Base-by-base conservation (phyloP, 257 asterid species). In the Leonotis leonurus region DNA sequence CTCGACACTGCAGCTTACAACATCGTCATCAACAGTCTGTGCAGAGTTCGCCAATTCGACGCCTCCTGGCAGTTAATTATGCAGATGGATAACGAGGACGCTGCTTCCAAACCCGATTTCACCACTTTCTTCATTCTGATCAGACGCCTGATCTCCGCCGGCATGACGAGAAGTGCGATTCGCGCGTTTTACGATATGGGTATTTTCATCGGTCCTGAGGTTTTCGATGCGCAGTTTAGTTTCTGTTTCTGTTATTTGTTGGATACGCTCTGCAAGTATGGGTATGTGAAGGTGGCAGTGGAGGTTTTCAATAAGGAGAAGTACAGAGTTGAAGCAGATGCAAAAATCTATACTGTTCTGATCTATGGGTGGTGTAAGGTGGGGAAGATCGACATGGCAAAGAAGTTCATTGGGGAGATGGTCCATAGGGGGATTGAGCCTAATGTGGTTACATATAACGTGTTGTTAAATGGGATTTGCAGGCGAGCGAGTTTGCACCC, bases 321-420 rank as follows among this genome's bases (percentile, higher is more conserved):
- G 51, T 85, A 79, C 56, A 82, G 86, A 64, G 52, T 81, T 24
- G 81, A 84, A 33, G 56, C 71, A n/a, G 77, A 82, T 67, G 69
- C 75, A 0, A 88, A 81, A 67, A 9, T 90, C 43, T 90, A 90
- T 58, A 88, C 95, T 5, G 73, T 90, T 55, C 57, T 90, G 78
- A 83, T 90, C 5, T 88, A 84, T 16, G 98, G 98, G 59, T 90
- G 96, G 95, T 90, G 89, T 69, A 90, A 90, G 73, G 73, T 81
- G 45, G 87, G 89, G 68, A 85, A 57, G 62, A 66, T 70, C 1
- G 88, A 83, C 8, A 90, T 79, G 95, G 98, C 80, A 0, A 66
- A 44, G 79, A 77, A 73, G 81, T 90, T 88, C 76, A 39, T 86
- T 0, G 67, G 40, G 53, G 96, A 90, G 87, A 84, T 90, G 98